Percentiles rank a stretch among this genome's conserved stretches.
Conservation (phyloP, 2,329 filamentous ascomycete species). For the Aureobasidium sp. region DNA sequence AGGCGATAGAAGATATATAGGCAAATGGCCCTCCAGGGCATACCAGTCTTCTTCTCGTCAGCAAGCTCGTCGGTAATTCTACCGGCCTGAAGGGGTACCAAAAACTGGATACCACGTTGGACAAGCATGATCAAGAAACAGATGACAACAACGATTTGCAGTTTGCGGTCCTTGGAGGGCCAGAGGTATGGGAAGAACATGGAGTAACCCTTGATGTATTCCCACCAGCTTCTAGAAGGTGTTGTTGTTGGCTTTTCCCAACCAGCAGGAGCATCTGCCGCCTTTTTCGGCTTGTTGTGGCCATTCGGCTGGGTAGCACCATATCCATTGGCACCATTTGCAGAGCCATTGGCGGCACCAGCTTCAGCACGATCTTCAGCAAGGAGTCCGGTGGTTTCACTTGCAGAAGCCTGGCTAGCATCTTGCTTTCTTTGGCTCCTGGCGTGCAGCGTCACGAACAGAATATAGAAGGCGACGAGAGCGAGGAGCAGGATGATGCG, state of each 20-base stretch:
- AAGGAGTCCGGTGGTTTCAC: constrained; percentile 58
- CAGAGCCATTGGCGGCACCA: constrained; percentile 33
- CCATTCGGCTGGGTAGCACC: constrained; percentile 40
- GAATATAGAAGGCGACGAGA: constrained; percentile 51
- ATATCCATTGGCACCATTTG: constrained; percentile 42
- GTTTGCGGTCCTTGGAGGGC: constrained; percentile 68
- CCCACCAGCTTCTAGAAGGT: constrained; percentile 87
- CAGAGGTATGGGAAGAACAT: constrained; percentile 95
- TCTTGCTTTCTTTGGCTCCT: constrained; percentile 31
- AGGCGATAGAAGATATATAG: constrained; percentile 72
- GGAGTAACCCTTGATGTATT: constrained; percentile 86
- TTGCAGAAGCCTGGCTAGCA: constrained; percentile 35
- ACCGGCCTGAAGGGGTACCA: constrained; percentile 76
- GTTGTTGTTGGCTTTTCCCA: constrained; percentile 86
- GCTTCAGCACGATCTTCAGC: constrained; percentile 38
- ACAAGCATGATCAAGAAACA: constrained; percentile 74
- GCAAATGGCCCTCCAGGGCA: constrained; percentile 67
- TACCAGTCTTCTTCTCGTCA: constrained; percentile 40
- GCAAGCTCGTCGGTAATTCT: constrained; percentile 68
- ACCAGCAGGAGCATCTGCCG: constrained; percentile 47
- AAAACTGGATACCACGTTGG: constrained; percentile 76
- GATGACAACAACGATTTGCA: constrained; percentile 71
- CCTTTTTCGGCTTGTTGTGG: constrained; percentile 32
- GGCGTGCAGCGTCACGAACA: constrained; percentile 40
- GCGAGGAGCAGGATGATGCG: constrained; percentile 60